Evolutionary conservation across 345 rosid species (phyloP), one percentile per base, ranked within the genome.

Genomic region (Raphanus sativus): DNA sequence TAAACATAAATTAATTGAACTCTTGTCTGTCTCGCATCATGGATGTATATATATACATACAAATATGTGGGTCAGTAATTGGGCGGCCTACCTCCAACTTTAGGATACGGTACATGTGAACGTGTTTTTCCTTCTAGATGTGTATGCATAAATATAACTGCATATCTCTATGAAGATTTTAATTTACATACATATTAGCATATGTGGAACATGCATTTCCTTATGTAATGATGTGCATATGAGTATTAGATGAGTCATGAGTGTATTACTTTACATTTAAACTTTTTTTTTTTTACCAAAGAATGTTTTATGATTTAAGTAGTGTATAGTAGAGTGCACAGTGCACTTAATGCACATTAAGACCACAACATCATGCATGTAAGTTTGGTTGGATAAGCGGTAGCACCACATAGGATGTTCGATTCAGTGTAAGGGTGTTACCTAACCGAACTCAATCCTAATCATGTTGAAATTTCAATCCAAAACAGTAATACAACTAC

Each of bases 1-100:
- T 33, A 65, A 59, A 33, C 11, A 30, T 13, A 67, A 25, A 34
- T 67, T 67, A 72, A 78, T 73, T 74, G 74, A 30, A 71, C 32
- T 67, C 69, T 52, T 48, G 64, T 72, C 77, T 78, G 81, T 67
- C 77, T 66, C 40, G 74, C 77, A 78, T 78, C 55, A 78, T 66
- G n/a, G 16, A 72, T 65, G 62, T 71, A 6, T 61, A 8, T 62
- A 28, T 52, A 36, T 69, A 50, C 40, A 77, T 36, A 77, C 81
- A 71, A 70, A 71, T 65, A 71, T 65, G 68, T 71, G 77, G 62
- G 73, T 65, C 73, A 65, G 25, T 59, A 45, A 65, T 59, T 71
- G 72, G 42, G 25, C 70, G 48, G 70, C 75, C 80, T 63, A 70
- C 62, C 71, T 77, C 40, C 15, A 71, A 17, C 50, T 42, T 77